Conservation (phyloP, 371 early-diverging fungal genomes). For the Lichtheimia corymbifera region DNA sequence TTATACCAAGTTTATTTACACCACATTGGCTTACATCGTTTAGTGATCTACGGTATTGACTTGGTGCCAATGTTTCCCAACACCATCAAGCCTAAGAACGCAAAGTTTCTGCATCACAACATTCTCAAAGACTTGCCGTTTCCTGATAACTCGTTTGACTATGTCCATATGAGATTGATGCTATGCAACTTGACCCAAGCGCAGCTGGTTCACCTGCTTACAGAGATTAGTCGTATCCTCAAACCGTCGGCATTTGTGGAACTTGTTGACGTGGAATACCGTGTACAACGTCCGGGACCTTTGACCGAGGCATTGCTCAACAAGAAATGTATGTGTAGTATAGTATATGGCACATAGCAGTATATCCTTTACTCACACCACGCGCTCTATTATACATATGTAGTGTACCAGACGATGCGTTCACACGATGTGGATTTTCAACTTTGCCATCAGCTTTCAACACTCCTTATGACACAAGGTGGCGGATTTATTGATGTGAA, state of each 20-base stretch:
- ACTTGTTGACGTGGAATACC: conserved; percentile 53
- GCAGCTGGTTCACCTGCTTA: conserved; percentile 27
- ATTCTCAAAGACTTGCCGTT: conserved; percentile 51
- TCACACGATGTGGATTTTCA: conserved; percentile 20
- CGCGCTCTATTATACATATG: not conserved
- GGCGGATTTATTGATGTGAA: conserved; percentile 26
- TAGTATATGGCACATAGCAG: not conserved
- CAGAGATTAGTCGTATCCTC: conserved; percentile 48
- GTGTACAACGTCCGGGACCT: conserved; percentile 48
- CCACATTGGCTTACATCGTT: not conserved
- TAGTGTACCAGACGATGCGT: conserved; percentile 19
- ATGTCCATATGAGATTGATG: conserved; percentile 53
- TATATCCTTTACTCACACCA: not conserved
- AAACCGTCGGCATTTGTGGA: conserved; percentile 57
- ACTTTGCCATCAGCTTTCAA: conserved; percentile 22
- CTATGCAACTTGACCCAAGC: conserved; percentile 38
- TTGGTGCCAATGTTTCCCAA: conserved; percentile 55
- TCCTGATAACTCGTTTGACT: conserved; percentile 55
- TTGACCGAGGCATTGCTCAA: conserved; percentile 40
- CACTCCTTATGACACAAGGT: conserved; percentile 26
- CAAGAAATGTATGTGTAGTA: conserved; percentile 26
- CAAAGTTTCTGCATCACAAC: conserved; percentile 52
- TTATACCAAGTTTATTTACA: too few relatives aligned
- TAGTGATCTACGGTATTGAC: conserved; percentile 58
- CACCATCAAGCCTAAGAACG: conserved; percentile 56